These are phyloP conservation scores for Elsinoe arachidis DNA, from an alignment of 2,329 filamentous ascomycete genomes.

Conservation along the genomic window DNA sequence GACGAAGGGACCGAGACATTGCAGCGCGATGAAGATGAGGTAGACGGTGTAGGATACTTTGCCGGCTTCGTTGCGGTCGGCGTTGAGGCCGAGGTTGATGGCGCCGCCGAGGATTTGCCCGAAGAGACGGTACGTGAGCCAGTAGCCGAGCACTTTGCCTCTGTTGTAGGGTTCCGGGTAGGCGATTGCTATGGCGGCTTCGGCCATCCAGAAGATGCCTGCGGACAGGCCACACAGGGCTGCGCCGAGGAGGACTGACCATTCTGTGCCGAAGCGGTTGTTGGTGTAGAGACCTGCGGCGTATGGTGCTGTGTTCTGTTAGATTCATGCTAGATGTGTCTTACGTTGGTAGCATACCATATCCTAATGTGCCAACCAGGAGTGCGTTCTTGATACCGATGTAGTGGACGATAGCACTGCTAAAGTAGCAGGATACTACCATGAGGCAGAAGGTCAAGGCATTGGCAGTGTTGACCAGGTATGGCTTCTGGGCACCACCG, in stretches of 20 bases:
- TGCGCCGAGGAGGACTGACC: slow-evolving; percentile 60
- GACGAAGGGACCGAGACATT: slow-evolving; percentile 56
- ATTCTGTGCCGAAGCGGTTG: slow-evolving; percentile 59
- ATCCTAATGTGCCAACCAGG: slow-evolving; percentile 64
- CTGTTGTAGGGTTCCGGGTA: slow-evolving; percentile 64
- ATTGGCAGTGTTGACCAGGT: slow-evolving; percentile 62
- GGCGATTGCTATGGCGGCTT: slow-evolving; percentile 62
- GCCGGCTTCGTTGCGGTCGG: slow-evolving; percentile 47
- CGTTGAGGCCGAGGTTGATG: slow-evolving; percentile 61
- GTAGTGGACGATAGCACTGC: slow-evolving; percentile 53
- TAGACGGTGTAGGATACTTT: slow-evolving; percentile 62
- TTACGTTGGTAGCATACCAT: slow-evolving; percentile 28
- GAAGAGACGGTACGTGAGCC: slow-evolving; percentile 53
- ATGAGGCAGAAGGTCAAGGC: slow-evolving; percentile 64
- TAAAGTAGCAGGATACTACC: slow-evolving; percentile 61
- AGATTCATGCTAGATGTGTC: no score
- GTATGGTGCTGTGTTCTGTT: slow-evolving; percentile 42
- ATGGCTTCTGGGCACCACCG: slow-evolving; percentile 55
- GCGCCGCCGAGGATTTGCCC: slow-evolving; percentile 65
- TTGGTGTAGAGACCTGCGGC: slow-evolving; percentile 64
- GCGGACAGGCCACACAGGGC: slow-evolving; percentile 62
- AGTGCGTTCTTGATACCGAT: slow-evolving; percentile 64
- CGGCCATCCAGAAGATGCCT: slow-evolving; percentile 67
- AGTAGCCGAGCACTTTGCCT: slow-evolving; percentile 57
- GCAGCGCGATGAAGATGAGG: slow-evolving; percentile 61